Evolutionary conservation across 192 early-diverging fungal species (phyloP).

Genomic region (Umbelopsis sp.): DNA sequence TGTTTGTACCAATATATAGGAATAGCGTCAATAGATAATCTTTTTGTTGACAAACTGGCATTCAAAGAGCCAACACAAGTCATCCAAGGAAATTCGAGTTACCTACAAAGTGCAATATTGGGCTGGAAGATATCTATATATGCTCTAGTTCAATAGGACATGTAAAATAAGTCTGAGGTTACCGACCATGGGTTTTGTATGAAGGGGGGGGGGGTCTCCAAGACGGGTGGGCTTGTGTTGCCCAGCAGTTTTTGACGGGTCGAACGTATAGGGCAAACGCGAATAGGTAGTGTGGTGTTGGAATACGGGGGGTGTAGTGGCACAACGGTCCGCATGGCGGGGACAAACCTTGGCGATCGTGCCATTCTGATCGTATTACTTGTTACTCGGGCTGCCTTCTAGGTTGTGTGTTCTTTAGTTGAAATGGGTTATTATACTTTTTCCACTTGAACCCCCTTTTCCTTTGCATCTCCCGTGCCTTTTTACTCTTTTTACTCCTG

Average conservation of each 20-base stretch:
- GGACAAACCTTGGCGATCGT: slow-evolving; percentile 20
- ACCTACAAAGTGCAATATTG: not conserved
- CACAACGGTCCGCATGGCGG: slow-evolving; percentile 14
- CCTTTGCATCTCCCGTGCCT: slow-evolving; percentile 18
- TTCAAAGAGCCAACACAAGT: not conserved
- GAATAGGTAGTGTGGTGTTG: not conserved
- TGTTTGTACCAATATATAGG: not conserved
- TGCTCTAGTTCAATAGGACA: not conserved
- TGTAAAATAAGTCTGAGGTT: not conserved
- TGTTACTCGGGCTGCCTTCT: slow-evolving; percentile 20
- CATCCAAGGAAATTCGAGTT: not conserved
- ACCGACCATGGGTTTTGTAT: not conserved
- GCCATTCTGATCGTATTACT: slow-evolving; percentile 22
- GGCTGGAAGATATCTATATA: not conserved
- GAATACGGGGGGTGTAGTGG: not conserved
- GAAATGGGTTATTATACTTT: not conserved
- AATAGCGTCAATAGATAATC: not conserved
- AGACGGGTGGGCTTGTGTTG: too few species aligned
- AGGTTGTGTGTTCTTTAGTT: slow-evolving; percentile 1
- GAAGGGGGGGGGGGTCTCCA: not conserved
- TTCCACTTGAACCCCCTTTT: slow-evolving; percentile 3
- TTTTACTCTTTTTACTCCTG: slow-evolving; percentile 15
- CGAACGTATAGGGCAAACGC: not conserved
- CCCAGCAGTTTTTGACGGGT: not conserved
- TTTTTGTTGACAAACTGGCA: not conserved